Evolutionary conservation across 192 early-diverging fungal species (phyloP), one percentile per base, ranked within the genome.

Genomic region (Phycomyces nitens): DNA sequence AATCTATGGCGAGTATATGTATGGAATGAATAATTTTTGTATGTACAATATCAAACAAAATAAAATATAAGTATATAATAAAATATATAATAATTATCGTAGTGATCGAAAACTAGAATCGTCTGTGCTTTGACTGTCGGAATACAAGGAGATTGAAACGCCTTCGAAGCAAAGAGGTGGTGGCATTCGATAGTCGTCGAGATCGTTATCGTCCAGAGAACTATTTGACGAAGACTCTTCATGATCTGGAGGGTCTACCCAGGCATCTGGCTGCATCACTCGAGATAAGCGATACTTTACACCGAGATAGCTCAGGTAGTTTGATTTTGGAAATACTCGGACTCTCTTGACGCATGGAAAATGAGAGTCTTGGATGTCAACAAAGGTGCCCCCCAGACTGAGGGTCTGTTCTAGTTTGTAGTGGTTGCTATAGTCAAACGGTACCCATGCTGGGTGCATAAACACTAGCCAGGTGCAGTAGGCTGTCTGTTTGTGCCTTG

Each of bases 221-320:
- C 44, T 47, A 11, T 47, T 47, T 18, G 12, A 47, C 12, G 12
- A 47, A 3, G 12, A 14, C 3, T 47, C 44, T 47, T 47, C 18
- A 11, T 18, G 18, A n/a, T 47, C 44, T 18, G 18, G 18, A 7
- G 44, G 66, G 56, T 69, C 66, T 49, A 69, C 40, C 66, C 66
- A 73, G 18, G 65, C 65, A 56, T 61, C 53, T 18, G 66, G 60
- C 41, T 69, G 59, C 53, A 69, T 62, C 41, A 69, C 60, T 50
- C 60, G 40, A 39, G 53, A 62, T 14, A 69, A 29, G 5, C 66
- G 66, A 39, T 69, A 69, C 26, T 69, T 69, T 29, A 69, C 66
- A 55, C 66, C 66, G 15, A 69, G 54, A 54, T 69, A 69, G 55
- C 66, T 69, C 16, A 69, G 54, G 49, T 69, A 69, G 53, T 69